These are phyloP conservation scores for Saturnispora dispora DNA, from an alignment of 805 yeast genomes.

Conservation along the genomic window DNA sequence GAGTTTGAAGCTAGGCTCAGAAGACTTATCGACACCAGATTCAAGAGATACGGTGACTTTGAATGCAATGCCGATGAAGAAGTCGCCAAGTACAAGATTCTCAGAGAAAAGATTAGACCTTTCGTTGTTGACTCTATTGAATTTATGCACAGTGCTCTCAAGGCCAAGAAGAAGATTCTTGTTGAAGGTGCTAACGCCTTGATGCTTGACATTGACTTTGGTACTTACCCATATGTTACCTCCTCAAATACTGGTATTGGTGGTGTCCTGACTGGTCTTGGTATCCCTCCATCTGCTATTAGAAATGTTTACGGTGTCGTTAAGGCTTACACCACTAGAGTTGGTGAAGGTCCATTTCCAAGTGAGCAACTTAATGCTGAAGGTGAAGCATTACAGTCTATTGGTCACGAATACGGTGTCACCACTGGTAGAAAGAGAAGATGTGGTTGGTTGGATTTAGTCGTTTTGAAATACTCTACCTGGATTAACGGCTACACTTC, in stretches of 20 bases:
- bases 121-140: constrained; percentile 90
- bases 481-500: constrained; percentile 92
- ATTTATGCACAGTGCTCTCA: constrained; percentile 71
- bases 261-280: constrained; percentile 95
- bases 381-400: constrained; percentile 80
- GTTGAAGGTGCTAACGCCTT: constrained; percentile 98
- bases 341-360: constrained; percentile 99
- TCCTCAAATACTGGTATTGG: constrained; percentile 95
- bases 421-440: constrained; percentile 98
- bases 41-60: constrained; percentile 86
- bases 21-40: constrained; percentile 72
- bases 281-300: constrained; percentile 84
- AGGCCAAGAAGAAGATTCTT: constrained; percentile 71
- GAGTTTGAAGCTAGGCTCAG: constrained; percentile 74
- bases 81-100: constrained; percentile 63
- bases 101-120: constrained; percentile 70
- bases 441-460: constrained; percentile 98
- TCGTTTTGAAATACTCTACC: constrained; percentile 85
- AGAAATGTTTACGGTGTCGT: constrained; percentile 88
- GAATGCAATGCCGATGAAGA: constrained; percentile 81
- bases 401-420: constrained; percentile 96
- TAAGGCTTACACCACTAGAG: constrained; percentile 97
- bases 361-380: constrained; percentile 85
- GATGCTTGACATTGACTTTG: constrained; percentile 95
- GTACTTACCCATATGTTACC: constrained; percentile 96